Percentiles rank a stretch among this genome's conserved stretches.
These are phyloP conservation scores for Coemansia sp. DNA, from an alignment of 192 early-diverging fungal genomes.

Conservation along the genomic window DNA sequence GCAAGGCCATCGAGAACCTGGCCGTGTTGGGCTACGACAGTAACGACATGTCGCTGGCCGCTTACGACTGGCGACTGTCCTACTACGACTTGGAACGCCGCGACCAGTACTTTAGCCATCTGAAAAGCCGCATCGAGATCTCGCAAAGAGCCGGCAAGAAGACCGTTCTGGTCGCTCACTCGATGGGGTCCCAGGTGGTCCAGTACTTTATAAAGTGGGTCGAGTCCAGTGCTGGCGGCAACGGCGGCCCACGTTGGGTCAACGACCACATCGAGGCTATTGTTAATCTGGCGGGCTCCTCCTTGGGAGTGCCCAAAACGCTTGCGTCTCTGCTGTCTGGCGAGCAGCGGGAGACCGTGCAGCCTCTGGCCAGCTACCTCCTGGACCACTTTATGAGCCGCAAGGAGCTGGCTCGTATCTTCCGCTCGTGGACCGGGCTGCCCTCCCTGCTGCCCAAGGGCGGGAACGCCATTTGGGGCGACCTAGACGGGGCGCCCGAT, in stretches of 20 bases:
- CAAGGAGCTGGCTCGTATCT: slow-evolving; percentile 68
- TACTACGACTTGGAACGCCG: slow-evolving; percentile 74
- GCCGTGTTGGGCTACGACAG: slow-evolving; percentile 82
- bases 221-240: slow-evolving; percentile 62
- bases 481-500: slow-evolving; percentile 64
- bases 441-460: slow-evolving; percentile 81
- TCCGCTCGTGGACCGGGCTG: slow-evolving; percentile 80
- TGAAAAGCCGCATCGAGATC: slow-evolving; percentile 71
- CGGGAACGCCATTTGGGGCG: slow-evolving; percentile 79
- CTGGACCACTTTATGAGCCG: slow-evolving; percentile 83
- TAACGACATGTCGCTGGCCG: slow-evolving; percentile 81
- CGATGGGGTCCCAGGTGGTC: slow-evolving; percentile 63
- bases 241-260: slow-evolving; percentile 71
- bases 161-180: slow-evolving; percentile 55
- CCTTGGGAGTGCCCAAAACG: slow-evolving; percentile 84
- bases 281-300: slow-evolving; percentile 82
- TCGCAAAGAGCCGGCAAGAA: slow-evolving; percentile 53
- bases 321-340: slow-evolving; percentile 69
- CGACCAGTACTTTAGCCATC: slow-evolving; percentile 77
- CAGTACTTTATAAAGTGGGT: slow-evolving; percentile 90
- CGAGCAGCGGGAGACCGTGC: slow-evolving; percentile 84
- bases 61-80: slow-evolving; percentile 88
- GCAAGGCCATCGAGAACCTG: slow-evolving; percentile 75
- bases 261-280: slow-evolving; percentile 74
- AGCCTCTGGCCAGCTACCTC: slow-evolving; percentile 71